phyloP scores from a whole-genome alignment of 1,284 basidiomycete species.

The Ganoderma lingzhi region DNA sequence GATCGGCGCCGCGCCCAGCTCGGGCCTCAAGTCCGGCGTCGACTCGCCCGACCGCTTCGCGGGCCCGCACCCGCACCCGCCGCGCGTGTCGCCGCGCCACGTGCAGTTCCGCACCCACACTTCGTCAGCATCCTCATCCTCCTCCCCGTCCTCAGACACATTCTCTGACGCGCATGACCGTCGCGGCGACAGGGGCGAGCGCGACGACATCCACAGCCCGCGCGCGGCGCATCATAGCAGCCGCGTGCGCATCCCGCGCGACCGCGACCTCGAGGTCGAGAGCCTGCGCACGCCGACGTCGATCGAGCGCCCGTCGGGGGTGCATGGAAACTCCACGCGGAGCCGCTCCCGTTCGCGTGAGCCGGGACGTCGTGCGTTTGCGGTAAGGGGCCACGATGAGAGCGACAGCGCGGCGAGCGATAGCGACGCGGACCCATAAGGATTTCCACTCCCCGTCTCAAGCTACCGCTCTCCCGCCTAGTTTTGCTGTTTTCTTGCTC shows the following conservation, averaged over 20 bases:
- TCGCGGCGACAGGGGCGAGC: slow-evolving; percentile 53
- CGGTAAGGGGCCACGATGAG: slow-evolving; percentile 88
- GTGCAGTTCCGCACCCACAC: slow-evolving; percentile 55
- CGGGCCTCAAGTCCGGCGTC: slow-evolving; percentile 65
- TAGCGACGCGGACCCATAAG: slow-evolving; percentile 51
- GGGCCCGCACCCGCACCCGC: slow-evolving; percentile 68
- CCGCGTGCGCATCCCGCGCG: slow-evolving; percentile 62
- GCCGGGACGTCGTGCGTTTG: slow-evolving; percentile 69
- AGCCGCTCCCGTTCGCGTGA: slow-evolving; percentile 46
- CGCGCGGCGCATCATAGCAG: slow-evolving; percentile 51
- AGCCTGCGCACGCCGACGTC: slow-evolving; percentile 68
- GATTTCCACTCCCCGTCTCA: background rate
- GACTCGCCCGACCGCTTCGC: slow-evolving; percentile 82
- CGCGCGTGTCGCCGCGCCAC: slow-evolving; percentile 59
- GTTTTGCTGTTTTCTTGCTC: background rate
- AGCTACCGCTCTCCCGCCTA: background rate
- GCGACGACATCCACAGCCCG: slow-evolving; percentile 59
- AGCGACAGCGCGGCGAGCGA: slow-evolving; percentile 86
- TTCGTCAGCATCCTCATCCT: slow-evolving; percentile 45
- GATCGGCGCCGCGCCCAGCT: slow-evolving; percentile 49
- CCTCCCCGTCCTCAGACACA: slow-evolving; percentile 41
- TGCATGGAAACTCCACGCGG: slow-evolving; percentile 26
- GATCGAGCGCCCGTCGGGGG: slow-evolving; percentile 14
- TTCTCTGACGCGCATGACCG: slow-evolving; percentile 37
- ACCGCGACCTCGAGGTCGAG: slow-evolving; percentile 59